These are phyloP conservation scores for Pyricularia sp. DNA, from an alignment of 2,329 filamentous ascomycete genomes.

Conservation along the genomic window DNA sequence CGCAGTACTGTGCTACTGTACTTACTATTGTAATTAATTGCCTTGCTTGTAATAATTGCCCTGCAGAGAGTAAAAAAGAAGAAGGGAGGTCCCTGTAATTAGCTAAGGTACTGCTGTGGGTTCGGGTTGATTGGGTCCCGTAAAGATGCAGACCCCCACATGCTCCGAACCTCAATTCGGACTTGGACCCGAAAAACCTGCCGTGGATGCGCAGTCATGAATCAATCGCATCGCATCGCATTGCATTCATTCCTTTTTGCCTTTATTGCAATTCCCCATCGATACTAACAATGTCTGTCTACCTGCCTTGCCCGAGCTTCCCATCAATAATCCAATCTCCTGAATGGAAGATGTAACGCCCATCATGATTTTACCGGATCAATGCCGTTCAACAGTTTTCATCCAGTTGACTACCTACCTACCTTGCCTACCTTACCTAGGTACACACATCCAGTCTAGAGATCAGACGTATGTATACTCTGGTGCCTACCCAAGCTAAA, in stretches of 20 bases:
- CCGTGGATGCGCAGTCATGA: not conserved
- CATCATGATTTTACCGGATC: not conserved
- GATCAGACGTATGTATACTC: too few relatives aligned
- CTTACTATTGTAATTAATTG: too few relatives aligned
- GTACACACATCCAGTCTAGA: too few relatives aligned
- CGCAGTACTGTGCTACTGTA: too few relatives aligned
- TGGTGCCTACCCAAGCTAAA: too few relatives aligned
- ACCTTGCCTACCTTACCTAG: not conserved
- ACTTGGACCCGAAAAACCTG: not conserved
- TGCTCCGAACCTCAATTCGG: not conserved
- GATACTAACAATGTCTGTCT: not conserved
- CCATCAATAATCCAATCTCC: not conserved
- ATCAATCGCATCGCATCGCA: not conserved
- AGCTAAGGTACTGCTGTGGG: too few relatives aligned
- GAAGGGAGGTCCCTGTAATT: not conserved
- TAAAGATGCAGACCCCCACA: not conserved
- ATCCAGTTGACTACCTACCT: not conserved
- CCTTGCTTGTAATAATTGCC: too few relatives aligned
- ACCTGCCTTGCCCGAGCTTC: too few relatives aligned
- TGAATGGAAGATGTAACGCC: not conserved
- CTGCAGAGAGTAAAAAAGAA: too few relatives aligned
- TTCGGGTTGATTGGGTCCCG: not conserved
- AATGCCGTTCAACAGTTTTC: not conserved
- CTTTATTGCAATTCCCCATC: not conserved
- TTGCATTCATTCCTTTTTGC: not conserved